These are phyloP conservation scores for Coffea humblotiana DNA, from an alignment of 305 asterid genomes.

Conservation along the genomic window DNA sequence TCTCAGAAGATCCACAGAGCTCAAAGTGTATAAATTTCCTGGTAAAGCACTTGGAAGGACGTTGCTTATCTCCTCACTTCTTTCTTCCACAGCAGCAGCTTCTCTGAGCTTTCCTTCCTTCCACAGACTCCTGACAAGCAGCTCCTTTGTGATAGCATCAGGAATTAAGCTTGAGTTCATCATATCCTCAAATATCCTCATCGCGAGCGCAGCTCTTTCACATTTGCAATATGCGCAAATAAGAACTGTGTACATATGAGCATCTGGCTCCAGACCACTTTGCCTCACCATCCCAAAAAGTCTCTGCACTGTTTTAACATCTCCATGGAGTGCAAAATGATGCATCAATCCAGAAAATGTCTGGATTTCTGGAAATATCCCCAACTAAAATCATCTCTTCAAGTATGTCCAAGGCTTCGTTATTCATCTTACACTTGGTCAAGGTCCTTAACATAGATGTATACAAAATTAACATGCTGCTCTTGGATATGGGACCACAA, in stretches of 20 bases:
- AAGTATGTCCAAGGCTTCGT: conserved; percentile 52
- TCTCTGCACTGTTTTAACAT: conserved; percentile 73
- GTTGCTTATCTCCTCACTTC: conserved; percentile 44
- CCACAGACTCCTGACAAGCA: conserved; percentile 91
- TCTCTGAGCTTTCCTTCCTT: conserved; percentile 90
- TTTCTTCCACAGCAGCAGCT: conserved; percentile 85
- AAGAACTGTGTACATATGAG: conserved; percentile 76
- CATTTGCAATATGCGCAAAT: conserved; percentile 84
- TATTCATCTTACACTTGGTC: conserved; percentile 70
- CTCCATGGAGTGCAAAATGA: conserved; percentile 81
- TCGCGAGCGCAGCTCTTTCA: conserved; percentile 76
- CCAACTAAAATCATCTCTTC: conserved; percentile 83
- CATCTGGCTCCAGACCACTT: conserved; percentile 77
- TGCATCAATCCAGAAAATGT: conserved; percentile 85
- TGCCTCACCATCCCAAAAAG: conserved; percentile 82
- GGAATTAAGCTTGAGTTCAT: conserved; percentile 49
- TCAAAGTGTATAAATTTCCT: conserved; percentile 70
- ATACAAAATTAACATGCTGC: conserved; percentile 51
- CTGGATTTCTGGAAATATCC: conserved; percentile 60
- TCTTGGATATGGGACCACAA: conserved; percentile 58
- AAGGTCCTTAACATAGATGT: conserved; percentile 78
- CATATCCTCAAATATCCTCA: conserved; percentile 83
- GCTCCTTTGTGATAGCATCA: conserved; percentile 57
- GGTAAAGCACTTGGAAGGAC: conserved; percentile 58
- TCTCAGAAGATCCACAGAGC: conserved; percentile 56